Evolutionary conservation across 2,329 filamentous ascomycete genomes (phyloP), one percentile per base, ranked within the genome.

Genomic region (Neofusicoccum umdonicola): DNA sequence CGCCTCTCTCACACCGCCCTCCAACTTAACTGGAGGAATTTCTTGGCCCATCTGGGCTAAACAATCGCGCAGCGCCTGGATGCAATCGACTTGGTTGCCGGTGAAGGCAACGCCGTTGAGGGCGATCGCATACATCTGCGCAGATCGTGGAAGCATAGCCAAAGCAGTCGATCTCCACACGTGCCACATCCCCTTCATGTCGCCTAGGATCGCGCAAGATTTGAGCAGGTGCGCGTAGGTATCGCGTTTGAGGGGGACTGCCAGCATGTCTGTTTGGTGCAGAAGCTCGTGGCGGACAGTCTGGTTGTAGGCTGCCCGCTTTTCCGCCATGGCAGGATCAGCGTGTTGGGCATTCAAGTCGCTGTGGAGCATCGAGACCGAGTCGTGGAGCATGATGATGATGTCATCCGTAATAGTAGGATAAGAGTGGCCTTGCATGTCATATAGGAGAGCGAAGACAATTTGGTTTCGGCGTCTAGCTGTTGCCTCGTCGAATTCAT

Each of bases 21-120:
- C 67, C 0, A 83, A 76, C 27, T 68, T 61, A 15, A 91, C 79
- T 0, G 78, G 76, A 1, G 83, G 82, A 0, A 79, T 67, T 71
- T 91, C 88, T 52, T 76, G 73, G 17, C 79, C 67, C 85, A 91
- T 88, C 71, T 88, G 86, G 2, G 82, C 80, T n/a, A 85, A 80
- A 71, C 83, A 84, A 66, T 78, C 81, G n/a, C 81, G 82, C 67
- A 85, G 76, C 22, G 78, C 82, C 65, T 80, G 79, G 62, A 75
- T 80, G 72, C 80, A 87, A 67, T 78, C 73, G 54, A 65, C 69
- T 64, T 80, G 75, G 67, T 84, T 77, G 0, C 74, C 69, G 0
- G 81, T 80, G 4, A 77, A 71, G 0, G 83, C 81, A 62, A 87
- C 79, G 34, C 79, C 71, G 13, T 73, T 68, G 71, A 86, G 89